Conservation (phyloP, 108 stramenopile genomes). For the Fragilaria crotonensis region DNA sequence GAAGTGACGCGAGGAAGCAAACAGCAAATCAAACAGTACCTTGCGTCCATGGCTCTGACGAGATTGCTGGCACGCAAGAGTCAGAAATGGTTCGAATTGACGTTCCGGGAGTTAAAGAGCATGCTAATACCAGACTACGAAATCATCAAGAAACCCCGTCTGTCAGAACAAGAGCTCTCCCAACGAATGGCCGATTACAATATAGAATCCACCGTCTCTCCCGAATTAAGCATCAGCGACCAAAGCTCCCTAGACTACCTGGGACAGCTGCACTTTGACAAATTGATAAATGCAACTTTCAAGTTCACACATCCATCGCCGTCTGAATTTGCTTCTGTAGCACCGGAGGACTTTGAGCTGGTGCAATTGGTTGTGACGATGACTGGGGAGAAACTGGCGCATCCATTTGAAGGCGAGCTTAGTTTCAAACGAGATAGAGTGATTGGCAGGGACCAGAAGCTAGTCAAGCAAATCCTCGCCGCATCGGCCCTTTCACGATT, state of each 20-base stretch:
- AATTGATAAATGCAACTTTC: background rate
- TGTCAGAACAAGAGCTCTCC: background rate
- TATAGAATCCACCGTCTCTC: background rate
- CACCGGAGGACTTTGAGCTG: background rate
- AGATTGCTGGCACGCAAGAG: conserved; percentile 2
- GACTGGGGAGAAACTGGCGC: background rate
- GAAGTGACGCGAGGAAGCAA: conserved; percentile 8
- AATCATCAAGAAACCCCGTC: background rate
- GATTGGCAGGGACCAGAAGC: background rate
- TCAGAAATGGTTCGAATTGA: conserved; percentile 5
- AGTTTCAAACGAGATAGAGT: background rate
- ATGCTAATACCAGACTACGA: background rate
- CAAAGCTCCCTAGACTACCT: background rate
- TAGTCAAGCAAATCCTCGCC: background rate
- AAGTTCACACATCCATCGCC: conserved; percentile 3
- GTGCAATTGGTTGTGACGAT: background rate
- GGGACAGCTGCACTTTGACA: background rate
- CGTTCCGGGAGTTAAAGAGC: background rate
- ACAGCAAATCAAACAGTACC: conserved; percentile 19
- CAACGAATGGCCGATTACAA: background rate
- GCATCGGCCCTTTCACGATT: background rate
- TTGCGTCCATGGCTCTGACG: conserved; percentile 19
- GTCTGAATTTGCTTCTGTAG: conserved; percentile 3
- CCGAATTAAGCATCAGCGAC: background rate
- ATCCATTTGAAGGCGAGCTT: background rate